Evolutionary conservation across 805 yeast genomes (phyloP).

Genomic region (Geotrichum ghanense): DNA sequence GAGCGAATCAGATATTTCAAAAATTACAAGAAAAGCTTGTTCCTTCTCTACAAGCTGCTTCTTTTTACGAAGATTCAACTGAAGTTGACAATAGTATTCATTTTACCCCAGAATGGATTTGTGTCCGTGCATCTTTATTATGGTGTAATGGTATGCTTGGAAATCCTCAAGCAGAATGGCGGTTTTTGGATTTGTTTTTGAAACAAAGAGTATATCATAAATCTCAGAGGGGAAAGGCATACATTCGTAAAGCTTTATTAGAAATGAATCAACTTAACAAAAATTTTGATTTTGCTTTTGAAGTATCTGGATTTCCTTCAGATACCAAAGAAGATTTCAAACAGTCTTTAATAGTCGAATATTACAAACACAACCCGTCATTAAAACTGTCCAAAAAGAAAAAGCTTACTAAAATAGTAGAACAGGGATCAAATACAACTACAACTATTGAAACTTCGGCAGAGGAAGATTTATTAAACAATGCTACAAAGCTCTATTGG

Average conservation of each 20-base stretch:
- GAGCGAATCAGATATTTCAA: background rate
- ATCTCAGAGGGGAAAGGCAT: slow-evolving; percentile 2
- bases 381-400: background rate
- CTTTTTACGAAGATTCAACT: background rate
- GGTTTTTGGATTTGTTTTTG: background rate
- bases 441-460: background rate
- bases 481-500: background rate
- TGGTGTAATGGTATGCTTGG: background rate
- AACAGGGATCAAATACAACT: background rate
- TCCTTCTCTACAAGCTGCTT: background rate
- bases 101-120: slow-evolving; percentile 1
- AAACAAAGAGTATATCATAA: background rate
- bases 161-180: background rate
- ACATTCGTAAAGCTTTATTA: background rate
- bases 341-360: background rate
- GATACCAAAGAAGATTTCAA: background rate
- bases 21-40: background rate
- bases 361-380: background rate
- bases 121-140: background rate
- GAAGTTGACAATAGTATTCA: background rate
- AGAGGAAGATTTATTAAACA: background rate
- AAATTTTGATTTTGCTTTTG: background rate
- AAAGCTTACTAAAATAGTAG: background rate
- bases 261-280: background rate
- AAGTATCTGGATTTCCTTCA: background rate